phyloP scores from a whole-genome alignment of 768 basidiomycete genomes.

The Pleurotus djamor region DNA sequence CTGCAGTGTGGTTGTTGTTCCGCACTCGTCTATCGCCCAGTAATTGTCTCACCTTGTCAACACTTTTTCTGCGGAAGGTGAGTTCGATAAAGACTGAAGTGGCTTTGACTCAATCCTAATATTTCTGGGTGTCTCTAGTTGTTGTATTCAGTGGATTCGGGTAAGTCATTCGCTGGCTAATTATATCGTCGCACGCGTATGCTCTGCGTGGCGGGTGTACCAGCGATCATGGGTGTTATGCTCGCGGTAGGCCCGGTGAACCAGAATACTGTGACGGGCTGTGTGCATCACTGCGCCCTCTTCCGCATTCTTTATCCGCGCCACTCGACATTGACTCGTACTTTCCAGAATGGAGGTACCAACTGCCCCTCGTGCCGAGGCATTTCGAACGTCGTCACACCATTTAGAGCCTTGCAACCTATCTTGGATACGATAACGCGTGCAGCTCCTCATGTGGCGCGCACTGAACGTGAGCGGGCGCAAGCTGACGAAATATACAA shows the following conservation, averaged over 20 bases:
- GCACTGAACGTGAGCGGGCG: constrained; percentile 66
- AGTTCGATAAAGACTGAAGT: constrained; percentile 9
- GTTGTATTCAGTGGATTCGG: constrained; percentile 80
- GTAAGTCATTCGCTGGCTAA: constrained; percentile 44
- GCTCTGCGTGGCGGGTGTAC: background rate
- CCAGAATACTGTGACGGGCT: too few relatives aligned
- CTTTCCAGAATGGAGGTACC: constrained; percentile 72
- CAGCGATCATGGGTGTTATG: too few relatives aligned
- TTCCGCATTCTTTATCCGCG: too few relatives aligned
- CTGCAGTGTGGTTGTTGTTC: constrained; percentile 87
- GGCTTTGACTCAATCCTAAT: background rate
- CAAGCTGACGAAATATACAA: constrained; percentile 85
- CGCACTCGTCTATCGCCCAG: constrained; percentile 78
- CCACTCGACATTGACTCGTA: constrained; percentile 11
- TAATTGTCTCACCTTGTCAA: constrained; percentile 81
- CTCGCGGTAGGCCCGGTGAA: too few relatives aligned
- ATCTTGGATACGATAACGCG: constrained; percentile 73
- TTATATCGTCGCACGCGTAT: background rate
- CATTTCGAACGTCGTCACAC: constrained; percentile 62
- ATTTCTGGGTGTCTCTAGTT: constrained; percentile 38
- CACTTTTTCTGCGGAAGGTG: constrained; percentile 93
- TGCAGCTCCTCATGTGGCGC: constrained; percentile 64
- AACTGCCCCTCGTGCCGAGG: constrained; percentile 83
- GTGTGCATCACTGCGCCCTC: too few relatives aligned
- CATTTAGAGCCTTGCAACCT: constrained; percentile 71